Conservation (phyloP, 768 basidiomycete species). For the Agaricus blazei region DNA sequence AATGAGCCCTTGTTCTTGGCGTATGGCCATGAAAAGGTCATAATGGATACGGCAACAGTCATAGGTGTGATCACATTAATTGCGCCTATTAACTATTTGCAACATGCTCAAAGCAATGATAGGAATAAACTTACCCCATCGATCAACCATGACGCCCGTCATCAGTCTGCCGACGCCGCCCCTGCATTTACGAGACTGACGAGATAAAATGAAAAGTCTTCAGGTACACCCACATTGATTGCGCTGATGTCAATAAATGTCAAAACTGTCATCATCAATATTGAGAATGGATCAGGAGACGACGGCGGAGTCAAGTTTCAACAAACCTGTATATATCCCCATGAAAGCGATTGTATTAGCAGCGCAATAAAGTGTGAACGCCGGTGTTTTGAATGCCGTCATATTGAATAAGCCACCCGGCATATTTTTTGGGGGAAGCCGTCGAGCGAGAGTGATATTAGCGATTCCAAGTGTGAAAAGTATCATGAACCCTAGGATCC, state of each 20-base stretch:
- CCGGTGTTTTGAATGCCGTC: slow-evolving; percentile 34
- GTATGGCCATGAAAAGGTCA: slow-evolving; percentile 62
- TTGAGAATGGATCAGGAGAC: not conserved
- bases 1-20: slow-evolving; percentile 32
- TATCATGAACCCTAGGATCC: slow-evolving; percentile 57
- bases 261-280: slow-evolving; percentile 28
- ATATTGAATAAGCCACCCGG: slow-evolving; percentile 52
- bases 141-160: slow-evolving; percentile 46
- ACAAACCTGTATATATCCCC: slow-evolving; percentile 54
- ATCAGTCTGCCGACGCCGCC: slow-evolving; percentile 51
- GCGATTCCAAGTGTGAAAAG: slow-evolving; percentile 41
- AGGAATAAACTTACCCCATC: slow-evolving; percentile 31
- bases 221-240: slow-evolving; percentile 35
- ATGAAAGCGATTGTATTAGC: slow-evolving; percentile 46
- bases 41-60: slow-evolving; percentile 38
- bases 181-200: slow-evolving; percentile 58
- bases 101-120: not conserved
- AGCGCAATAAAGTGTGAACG: slow-evolving; percentile 48
- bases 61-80: slow-evolving; percentile 57
- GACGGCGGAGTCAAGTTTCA: not conserved
- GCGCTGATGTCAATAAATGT: slow-evolving; percentile 58
- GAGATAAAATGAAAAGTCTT: slow-evolving; percentile 50
- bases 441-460: slow-evolving; percentile 40
- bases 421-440: slow-evolving; percentile 47
- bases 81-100: slow-evolving; percentile 31